phyloP scores from a whole-genome alignment of 192 early-diverging fungal species.

The Allomyces arbusculus region DNA sequence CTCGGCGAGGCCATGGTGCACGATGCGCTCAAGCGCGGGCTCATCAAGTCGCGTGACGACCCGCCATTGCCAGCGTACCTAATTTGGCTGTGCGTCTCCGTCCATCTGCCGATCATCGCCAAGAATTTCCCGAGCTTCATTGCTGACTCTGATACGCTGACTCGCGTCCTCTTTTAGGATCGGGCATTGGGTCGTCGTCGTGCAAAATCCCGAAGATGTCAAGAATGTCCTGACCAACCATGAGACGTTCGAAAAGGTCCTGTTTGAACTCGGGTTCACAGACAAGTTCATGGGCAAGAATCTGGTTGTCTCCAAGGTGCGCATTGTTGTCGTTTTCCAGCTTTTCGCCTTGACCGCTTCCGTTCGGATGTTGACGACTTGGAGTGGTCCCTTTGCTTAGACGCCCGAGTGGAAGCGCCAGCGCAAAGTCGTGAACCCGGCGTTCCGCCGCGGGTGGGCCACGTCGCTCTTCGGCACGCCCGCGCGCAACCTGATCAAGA shows the following conservation, averaged over 20 bases:
- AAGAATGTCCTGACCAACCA: conserved; percentile 3
- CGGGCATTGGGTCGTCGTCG: background rate
- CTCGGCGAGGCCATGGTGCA: too few relatives aligned
- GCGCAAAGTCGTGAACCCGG: conserved; percentile 21
- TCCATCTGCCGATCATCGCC: background rate
- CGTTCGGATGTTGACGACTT: background rate
- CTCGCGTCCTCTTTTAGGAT: background rate
- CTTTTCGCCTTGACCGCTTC: background rate
- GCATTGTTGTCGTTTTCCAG: background rate
- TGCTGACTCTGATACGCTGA: too few relatives aligned
- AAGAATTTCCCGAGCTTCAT: too few relatives aligned
- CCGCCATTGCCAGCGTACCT: too few relatives aligned
- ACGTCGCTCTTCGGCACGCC: conserved; percentile 4
- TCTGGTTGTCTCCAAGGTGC: conserved; percentile 2
- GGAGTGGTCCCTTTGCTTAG: conserved; percentile 8
- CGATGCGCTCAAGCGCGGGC: too few relatives aligned
- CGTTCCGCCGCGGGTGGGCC: conserved; percentile 22
- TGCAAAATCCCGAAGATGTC: conserved; percentile 2
- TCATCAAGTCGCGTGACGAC: too few relatives aligned
- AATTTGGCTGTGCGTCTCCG: too few relatives aligned
- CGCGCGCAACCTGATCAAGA: conserved; percentile 10
- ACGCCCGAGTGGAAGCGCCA: conserved; percentile 21
- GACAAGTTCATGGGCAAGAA: background rate
- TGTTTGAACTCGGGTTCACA: background rate
- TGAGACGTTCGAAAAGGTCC: background rate